Evolutionary conservation across 345 rosid species (phyloP), one percentile per base, ranked within the genome.

Genomic region (Chamaenerion angustifolium): DNA sequence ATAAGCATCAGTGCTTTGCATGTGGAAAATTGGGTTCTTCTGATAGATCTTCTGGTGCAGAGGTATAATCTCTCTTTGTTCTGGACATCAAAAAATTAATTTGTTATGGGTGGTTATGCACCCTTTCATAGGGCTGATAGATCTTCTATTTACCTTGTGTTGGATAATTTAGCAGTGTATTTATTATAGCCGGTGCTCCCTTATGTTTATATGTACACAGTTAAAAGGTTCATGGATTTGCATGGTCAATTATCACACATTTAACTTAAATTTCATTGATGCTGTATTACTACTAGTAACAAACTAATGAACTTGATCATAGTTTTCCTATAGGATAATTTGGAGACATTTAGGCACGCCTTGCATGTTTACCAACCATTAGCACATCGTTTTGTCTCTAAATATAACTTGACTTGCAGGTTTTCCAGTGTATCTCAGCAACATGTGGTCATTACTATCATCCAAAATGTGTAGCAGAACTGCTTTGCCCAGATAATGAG

Each of bases 361-460:
- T 31, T 31, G 1, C 6, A 31, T 31, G 37, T 31, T 31, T 31
- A 31, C 37, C 10, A 7, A 31, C 37, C 10, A 31, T 31, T 31
- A 31, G 37, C 10, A 31, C 37, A 31, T 31, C 37, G 5, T 31
- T 4, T 31, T 31, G 37, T 31, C 5, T 31, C 37, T 31, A 31
- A 31, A 7, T 31, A 3, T 31, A 31, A 31, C 37, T 31, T 31
- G 37, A 3, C 57, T 17, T 45, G 52, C 43, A 82, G 94, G 86
- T 84, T 45, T 81, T 78, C 53, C 75, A 77, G 55, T 84, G 94
- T 64, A 59, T 64, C 40, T 69, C 80, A 27, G 82, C 81, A 49
- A 71, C 74, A 8, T 84, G 94, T 43, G 94, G 94, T 40, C 76
- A 71, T 51, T 84, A 78, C 60, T 84, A 78, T 70, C 94, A 84